phyloP scores from a whole-genome alignment of 768 basidiomycete species.

The Postia placenta region DNA sequence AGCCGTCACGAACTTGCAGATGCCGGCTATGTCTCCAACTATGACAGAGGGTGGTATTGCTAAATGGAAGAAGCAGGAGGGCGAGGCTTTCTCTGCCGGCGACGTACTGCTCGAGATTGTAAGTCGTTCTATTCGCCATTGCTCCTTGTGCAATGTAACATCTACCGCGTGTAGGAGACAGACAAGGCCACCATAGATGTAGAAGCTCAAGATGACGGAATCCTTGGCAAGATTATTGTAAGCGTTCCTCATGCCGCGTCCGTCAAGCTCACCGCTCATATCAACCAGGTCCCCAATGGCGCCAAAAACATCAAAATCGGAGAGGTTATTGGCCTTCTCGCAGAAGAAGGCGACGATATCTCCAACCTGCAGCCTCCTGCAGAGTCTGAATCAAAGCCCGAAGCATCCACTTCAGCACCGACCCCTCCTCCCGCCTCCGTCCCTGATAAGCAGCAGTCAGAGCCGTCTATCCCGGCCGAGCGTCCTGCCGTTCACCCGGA shows the following conservation, averaged over 20 bases:
- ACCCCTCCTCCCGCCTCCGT: constrained; percentile 15
- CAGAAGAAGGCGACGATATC: constrained; percentile 95
- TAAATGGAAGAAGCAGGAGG: constrained; percentile 85
- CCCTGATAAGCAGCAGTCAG: constrained; percentile 3
- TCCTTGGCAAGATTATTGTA: constrained; percentile 91
- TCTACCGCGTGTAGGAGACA: constrained; percentile 58
- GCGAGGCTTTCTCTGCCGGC: constrained; percentile 72
- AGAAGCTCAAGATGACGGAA: constrained; percentile 95
- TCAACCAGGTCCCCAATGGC: constrained; percentile 68
- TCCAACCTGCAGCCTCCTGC: constrained; percentile 68
- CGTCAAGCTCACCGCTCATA: not conserved
- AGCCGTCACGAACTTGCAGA: constrained; percentile 71
- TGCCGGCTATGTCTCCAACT: constrained; percentile 98
- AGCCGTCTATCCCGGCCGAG: constrained; percentile 6
- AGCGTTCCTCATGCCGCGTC: not conserved
- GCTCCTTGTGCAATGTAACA: not conserved
- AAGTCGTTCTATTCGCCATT: constrained; percentile 22
- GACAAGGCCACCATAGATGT: constrained; percentile 98
- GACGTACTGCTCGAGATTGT: constrained; percentile 91
- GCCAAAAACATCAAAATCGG: constrained; percentile 84
- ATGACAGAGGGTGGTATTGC: constrained; percentile 95
- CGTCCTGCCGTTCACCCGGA: constrained; percentile 26
- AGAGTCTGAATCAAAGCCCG: constrained; percentile 22
- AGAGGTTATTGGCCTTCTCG: constrained; percentile 83
- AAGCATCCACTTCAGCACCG: constrained; percentile 12